Base-by-base conservation (phyloP, 495 filamentous ascomycete genomes). In the Pseudoneurospora amorphoporcata region DNA sequence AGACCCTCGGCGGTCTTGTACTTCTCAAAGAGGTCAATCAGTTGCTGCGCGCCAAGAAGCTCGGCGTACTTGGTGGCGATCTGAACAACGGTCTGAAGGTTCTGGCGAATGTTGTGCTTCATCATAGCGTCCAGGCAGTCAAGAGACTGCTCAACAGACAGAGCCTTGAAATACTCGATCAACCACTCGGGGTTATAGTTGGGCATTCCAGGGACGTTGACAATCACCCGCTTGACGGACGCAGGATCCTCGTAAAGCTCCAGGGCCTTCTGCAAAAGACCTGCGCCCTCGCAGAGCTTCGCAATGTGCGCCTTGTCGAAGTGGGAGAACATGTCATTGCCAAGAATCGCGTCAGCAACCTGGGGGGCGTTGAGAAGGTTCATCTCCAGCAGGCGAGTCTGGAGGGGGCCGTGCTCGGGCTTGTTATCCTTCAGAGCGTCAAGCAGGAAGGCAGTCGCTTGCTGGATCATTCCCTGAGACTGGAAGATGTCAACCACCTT, bases 51-150 rank as follows among this genome's bases (percentile, higher is more conserved):
- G n/a, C 95, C 95, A n/a, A 99, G 86, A 14, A 98, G 90, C 79
- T 99, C 95, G 3, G 95, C 97, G 81, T 97, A 99, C 82, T 98
- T 98, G 77, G 95, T 97, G 17, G 94, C 94, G 73, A 98, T 90
- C 80, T 95, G 93, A 70, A 98, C 92, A 29, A 98, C 96, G 12
- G 94, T 89, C 81, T 94, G 93, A 68, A 99, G 88, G 80, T 98
- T 98, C 82, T 97, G 94, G 74, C 95, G 95, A 76, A 99, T 98
- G 81, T 98, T 98, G 79, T 88, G 85, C 80, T 92, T 91, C 78
- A 99, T 86, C 95, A 99, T 99, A 47, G 94, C 95, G 76, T 97
- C 92, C 78, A 99, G 82, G 82, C 93, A 97, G 68, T 98, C 95
- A 35, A 98, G 78, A 10, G 93, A 95, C 80, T 98, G 94, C 76